phyloP scores from a whole-genome alignment of 2,329 filamentous ascomycete genomes.

The Aspergillus bombycis region DNA sequence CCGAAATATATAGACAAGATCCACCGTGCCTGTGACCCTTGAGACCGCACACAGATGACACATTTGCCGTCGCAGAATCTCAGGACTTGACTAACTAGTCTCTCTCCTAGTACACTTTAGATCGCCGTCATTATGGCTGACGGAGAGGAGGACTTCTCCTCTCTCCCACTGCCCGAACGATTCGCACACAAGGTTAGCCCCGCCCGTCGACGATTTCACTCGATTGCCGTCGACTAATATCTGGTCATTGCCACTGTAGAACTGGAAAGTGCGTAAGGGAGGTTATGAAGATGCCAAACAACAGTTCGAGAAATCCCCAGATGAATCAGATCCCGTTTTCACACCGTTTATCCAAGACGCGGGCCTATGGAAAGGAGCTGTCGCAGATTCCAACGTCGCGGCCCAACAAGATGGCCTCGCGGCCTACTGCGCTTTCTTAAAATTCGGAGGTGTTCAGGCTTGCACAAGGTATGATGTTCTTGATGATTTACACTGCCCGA shows the following conservation, averaged over 20 bases:
- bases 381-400: slow-evolving; percentile 92
- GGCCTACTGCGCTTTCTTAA: slow-evolving; percentile 87
- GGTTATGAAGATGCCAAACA: slow-evolving; percentile 92
- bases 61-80: neutral
- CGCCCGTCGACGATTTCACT: neutral
- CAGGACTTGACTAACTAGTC: slow-evolving; percentile 10
- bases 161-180: slow-evolving; percentile 46
- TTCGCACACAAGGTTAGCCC: slow-evolving; percentile 47
- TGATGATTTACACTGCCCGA: neutral
- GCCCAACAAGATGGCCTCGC: slow-evolving; percentile 91
- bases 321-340: slow-evolving; percentile 84
- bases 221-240: slow-evolving; percentile 10
- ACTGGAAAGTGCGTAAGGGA: slow-evolving; percentile 96
- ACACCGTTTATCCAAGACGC: slow-evolving; percentile 84
- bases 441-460: slow-evolving; percentile 81
- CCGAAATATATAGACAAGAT: neutral
- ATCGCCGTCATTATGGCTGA: slow-evolving; percentile 42
- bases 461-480: slow-evolving; percentile 63
- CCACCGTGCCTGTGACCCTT: neutral
- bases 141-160: slow-evolving; percentile 47
- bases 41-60: neutral
- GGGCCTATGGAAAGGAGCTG: slow-evolving; percentile 86
- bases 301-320: slow-evolving; percentile 79
- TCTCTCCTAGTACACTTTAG: slow-evolving; percentile 13
- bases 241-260: slow-evolving; percentile 48